These are phyloP conservation scores for Russula foetens DNA, from an alignment of 768 basidiomycete species.

Conservation along the genomic window DNA sequence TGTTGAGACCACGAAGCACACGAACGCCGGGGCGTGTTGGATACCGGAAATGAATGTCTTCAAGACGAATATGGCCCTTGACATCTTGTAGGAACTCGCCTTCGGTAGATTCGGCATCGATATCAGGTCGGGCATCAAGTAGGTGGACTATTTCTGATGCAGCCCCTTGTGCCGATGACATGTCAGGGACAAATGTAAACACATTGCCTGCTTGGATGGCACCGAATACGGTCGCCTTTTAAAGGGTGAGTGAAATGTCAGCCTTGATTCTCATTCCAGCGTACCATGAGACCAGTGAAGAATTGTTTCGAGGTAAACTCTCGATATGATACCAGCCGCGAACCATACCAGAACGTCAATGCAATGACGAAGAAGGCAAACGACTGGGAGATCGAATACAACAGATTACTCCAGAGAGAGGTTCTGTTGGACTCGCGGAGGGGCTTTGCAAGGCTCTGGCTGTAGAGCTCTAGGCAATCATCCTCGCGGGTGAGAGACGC, in stretches of 20 bases:
- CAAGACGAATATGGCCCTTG: constrained; percentile 58
- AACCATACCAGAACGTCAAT: constrained; percentile 72
- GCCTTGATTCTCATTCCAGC: constrained; percentile 13
- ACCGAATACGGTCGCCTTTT: constrained; percentile 60
- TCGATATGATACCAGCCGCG: constrained; percentile 46
- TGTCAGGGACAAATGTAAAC: constrained; percentile 76
- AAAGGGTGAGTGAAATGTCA: not conserved
- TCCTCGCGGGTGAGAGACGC: constrained; percentile 80
- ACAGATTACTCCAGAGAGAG: constrained; percentile 49
- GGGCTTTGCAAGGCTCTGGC: constrained; percentile 63
- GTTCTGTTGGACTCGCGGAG: constrained; percentile 52
- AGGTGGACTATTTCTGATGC: constrained; percentile 65
- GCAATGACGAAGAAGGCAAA: constrained; percentile 72
- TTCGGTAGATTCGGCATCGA: constrained; percentile 64
- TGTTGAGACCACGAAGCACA: constrained; percentile 64
- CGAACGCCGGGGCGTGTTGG: constrained; percentile 76
- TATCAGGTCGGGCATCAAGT: constrained; percentile 61
- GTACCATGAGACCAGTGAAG: constrained; percentile 78
- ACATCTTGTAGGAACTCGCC: constrained; percentile 44
- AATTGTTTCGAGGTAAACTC: constrained; percentile 56
- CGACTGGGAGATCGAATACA: constrained; percentile 70
- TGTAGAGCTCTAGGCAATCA: constrained; percentile 60
- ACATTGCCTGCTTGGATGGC: constrained; percentile 81
- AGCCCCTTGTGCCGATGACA: constrained; percentile 71
- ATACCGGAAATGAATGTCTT: constrained; percentile 79